phyloP scores from a whole-genome alignment of 371 early-diverging fungal genomes.

The Parasitella parasitica region DNA sequence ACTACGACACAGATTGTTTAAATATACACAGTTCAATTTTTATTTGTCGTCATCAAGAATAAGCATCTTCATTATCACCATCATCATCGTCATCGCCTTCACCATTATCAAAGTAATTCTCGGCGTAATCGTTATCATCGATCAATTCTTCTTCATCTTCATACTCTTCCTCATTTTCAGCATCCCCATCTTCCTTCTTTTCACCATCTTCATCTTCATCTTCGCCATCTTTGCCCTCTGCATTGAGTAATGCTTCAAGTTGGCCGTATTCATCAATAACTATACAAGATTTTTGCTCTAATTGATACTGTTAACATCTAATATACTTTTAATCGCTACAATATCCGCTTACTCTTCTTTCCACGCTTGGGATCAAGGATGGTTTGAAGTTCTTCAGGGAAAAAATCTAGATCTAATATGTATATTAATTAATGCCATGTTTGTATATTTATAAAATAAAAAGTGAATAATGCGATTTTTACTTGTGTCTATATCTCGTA shows the following conservation, averaged over 20 bases:
- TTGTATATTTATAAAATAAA: background rate
- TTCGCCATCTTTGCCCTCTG: conserved; percentile 33
- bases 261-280: conserved; percentile 26
- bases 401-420: conserved; percentile 45
- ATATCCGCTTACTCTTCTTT: conserved; percentile 35
- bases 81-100: conserved; percentile 52
- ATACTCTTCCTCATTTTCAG: conserved; percentile 34
- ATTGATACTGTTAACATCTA: background rate
- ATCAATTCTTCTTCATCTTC: conserved; percentile 57
- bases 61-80: conserved; percentile 37
- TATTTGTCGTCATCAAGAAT: conserved; percentile 13
- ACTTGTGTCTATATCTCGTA: conserved; percentile 50
- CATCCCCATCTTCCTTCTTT: conserved; percentile 35
- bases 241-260: conserved; percentile 37
- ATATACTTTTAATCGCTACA: background rate
- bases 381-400: conserved; percentile 51
- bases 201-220: conserved; percentile 26
- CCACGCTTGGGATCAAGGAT: conserved; percentile 42
- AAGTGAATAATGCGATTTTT: too few species aligned
- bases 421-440: background rate
- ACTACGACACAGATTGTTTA: background rate
- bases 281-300: conserved; percentile 26
- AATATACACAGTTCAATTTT: background rate
- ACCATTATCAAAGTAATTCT: conserved; percentile 59
- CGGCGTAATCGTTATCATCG: conserved; percentile 55